Base-by-base conservation (phyloP, 2,329 filamentous ascomycete genomes). In the Fusarium coicis region DNA sequence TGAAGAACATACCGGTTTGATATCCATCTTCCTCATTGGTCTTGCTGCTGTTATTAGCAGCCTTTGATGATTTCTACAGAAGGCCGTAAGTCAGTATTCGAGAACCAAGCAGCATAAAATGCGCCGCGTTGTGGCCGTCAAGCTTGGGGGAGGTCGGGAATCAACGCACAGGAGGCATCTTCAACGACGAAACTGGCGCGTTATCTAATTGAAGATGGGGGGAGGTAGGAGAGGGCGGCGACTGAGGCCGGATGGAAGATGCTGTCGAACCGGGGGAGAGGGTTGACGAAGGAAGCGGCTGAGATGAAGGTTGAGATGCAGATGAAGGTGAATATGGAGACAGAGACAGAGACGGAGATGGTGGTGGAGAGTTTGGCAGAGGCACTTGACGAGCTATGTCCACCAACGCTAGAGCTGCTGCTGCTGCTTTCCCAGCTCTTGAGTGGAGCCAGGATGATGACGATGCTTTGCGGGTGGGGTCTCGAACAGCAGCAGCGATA, bases 131-230 rank as follows among this genome's bases (percentile, higher is more conserved):
- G 72, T 67, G 55, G 66, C 39, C 67, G 66, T 50, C 28, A 67
- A 58, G 60, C 44, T 53, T 73, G 66, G 56, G n/a, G 72, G 63
- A 73, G 63, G 67, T 67, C 70, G 63, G 71, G 72, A 67, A 73
- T 70, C 68, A 80, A 83, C 87, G 84, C 87, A 89, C 87, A 78
- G 87, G 84, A 83, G 87, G 84, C 87, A 89, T 89, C 77, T 83
- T 87, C 83, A 80, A 78, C 78, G 81, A 77, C 75, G 77, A 68
- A 70, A 73, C 70, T 57, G 78, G 73, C 64, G 76, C 72, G 71
- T 76, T 63, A 72, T 77, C 74, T 54, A 74, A 73, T 55, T 74
- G 55, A 62, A 62, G 61, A 70, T 74, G 75, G 61, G 78, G 65
- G 63, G 77, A 75, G 69, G 69, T 78, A 72, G 75, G 66, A 63